These are phyloP conservation scores for Bretschneidera sinensis DNA, from an alignment of 345 rosid species.

Conservation along the genomic window DNA sequence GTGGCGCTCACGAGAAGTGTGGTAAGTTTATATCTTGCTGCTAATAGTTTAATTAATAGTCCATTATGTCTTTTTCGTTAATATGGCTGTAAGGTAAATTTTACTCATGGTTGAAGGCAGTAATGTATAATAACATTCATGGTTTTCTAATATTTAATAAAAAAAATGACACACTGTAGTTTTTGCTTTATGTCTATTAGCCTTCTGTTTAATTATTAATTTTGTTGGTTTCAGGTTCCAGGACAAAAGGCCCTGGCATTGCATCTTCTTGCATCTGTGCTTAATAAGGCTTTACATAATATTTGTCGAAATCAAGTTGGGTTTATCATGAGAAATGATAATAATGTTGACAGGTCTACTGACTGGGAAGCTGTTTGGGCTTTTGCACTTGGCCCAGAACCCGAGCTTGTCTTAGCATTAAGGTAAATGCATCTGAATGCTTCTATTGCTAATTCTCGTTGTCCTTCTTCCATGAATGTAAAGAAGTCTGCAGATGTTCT, in stretches of 20 bases:
- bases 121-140: too few species aligned
- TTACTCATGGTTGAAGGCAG: neutral
- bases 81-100: neutral
- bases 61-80: neutral
- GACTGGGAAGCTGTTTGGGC: slow-evolving; percentile 98
- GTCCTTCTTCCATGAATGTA: neutral
- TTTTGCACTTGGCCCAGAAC: slow-evolving; percentile 91
- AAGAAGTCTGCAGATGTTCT: too few species aligned
- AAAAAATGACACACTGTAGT: neutral
- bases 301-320: slow-evolving; percentile 47
- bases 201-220: slow-evolving; percentile 5
- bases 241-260: slow-evolving; percentile 82
- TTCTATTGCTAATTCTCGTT: slow-evolving; percentile 1
- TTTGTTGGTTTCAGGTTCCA: slow-evolving; percentile 53
- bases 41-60: neutral
- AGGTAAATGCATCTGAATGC: slow-evolving; percentile 37
- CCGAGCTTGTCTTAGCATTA: slow-evolving; percentile 80
- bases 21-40: slow-evolving; percentile 37
- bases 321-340: slow-evolving; percentile 17
- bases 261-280: slow-evolving; percentile 70
- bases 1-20: slow-evolving; percentile 73
- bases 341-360: slow-evolving; percentile 27
- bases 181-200: slow-evolving; percentile 4
- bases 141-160: too few species aligned
- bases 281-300: slow-evolving; percentile 53